These are phyloP conservation scores for Fomitiporia mediterranea DNA, from an alignment of 1,284 basidiomycete species.

Conservation along the genomic window DNA sequence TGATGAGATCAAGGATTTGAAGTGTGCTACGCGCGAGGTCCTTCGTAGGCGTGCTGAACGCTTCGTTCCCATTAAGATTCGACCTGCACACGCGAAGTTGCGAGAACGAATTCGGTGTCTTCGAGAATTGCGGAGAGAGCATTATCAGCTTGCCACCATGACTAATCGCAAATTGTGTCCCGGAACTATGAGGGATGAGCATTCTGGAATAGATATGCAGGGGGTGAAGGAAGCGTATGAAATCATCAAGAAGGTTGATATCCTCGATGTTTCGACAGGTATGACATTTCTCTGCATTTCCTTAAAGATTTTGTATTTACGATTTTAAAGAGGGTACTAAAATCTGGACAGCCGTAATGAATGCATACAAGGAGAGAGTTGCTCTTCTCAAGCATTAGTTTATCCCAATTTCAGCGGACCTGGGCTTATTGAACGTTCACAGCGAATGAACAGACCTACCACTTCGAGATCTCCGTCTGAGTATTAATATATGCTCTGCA, in stretches of 20 bases:
- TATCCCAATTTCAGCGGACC: no score
- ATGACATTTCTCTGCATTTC: slow-evolving; percentile 26
- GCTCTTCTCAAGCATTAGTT: slow-evolving; percentile 98
- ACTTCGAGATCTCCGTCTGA: no score
- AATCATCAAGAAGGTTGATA: slow-evolving; percentile 92
- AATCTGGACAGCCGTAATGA: slow-evolving; percentile 96
- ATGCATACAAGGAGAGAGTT: slow-evolving; percentile 96
- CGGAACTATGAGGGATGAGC: slow-evolving; percentile 63
- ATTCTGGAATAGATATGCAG: slow-evolving; percentile 91
- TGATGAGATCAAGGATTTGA: slow-evolving; percentile 96
- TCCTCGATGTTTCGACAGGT: slow-evolving; percentile 90
- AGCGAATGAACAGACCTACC: no score
- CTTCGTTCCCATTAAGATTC: slow-evolving; percentile 97
- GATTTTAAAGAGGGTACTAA: slow-evolving; percentile 86
- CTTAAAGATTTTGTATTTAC: neutral
- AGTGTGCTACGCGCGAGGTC: slow-evolving; percentile 93
- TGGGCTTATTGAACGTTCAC: no score
- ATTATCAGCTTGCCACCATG: slow-evolving; percentile 97
- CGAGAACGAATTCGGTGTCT: slow-evolving; percentile 88
- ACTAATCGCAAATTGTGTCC: slow-evolving; percentile 90
- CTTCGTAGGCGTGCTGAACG: slow-evolving; percentile 88
- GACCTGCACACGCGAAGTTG: slow-evolving; percentile 85
- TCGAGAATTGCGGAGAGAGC: slow-evolving; percentile 91
- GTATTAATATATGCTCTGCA: no score
- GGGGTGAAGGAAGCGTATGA: slow-evolving; percentile 95